Conservation (phyloP, 768 basidiomycete genomes). For the Pisolithus sp. region DNA sequence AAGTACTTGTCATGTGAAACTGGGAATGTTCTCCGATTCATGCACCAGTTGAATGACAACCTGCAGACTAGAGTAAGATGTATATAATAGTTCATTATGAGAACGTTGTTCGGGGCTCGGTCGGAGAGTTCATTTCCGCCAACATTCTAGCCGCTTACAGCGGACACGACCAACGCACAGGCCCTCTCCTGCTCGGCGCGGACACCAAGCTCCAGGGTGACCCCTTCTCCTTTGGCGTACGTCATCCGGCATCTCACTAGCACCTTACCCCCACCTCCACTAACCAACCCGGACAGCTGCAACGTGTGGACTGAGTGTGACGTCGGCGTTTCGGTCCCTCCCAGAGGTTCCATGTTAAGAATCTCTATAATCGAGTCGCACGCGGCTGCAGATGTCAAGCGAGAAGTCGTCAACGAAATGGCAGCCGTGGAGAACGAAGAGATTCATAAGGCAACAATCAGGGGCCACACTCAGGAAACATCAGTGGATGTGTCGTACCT, state of each 20-base stretch:
- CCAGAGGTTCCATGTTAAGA: conserved; percentile 93
- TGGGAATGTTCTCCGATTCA: not conserved
- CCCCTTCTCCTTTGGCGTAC: conserved; percentile 81
- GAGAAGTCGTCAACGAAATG: not conserved
- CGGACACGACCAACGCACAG: conserved; percentile 82
- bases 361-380: conserved; percentile 96
- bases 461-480: conserved; percentile 7
- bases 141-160: conserved; percentile 61
- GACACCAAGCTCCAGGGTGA: conserved; percentile 86
- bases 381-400: conserved; percentile 53
- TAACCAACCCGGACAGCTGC: conserved; percentile 85
- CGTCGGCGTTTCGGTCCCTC: conserved; percentile 79
- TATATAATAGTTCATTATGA: too few relatives aligned
- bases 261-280: conserved; percentile 94
- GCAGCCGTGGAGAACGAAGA: conserved; percentile 9
- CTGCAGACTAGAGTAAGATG: too few relatives aligned
- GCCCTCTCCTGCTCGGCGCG: conserved; percentile 87
- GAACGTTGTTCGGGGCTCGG: too few relatives aligned
- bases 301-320: conserved; percentile 89
- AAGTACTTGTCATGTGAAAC: not conserved
- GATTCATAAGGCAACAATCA: conserved; percentile 14
- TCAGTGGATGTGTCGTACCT: conserved; percentile 46
- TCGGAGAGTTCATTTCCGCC: too few relatives aligned
- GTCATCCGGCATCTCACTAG: conserved; percentile 95
- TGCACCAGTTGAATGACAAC: too few relatives aligned